Base-by-base conservation (phyloP, 2,329 filamentous ascomycete genomes). In the Hypoxylon sp. region DNA sequence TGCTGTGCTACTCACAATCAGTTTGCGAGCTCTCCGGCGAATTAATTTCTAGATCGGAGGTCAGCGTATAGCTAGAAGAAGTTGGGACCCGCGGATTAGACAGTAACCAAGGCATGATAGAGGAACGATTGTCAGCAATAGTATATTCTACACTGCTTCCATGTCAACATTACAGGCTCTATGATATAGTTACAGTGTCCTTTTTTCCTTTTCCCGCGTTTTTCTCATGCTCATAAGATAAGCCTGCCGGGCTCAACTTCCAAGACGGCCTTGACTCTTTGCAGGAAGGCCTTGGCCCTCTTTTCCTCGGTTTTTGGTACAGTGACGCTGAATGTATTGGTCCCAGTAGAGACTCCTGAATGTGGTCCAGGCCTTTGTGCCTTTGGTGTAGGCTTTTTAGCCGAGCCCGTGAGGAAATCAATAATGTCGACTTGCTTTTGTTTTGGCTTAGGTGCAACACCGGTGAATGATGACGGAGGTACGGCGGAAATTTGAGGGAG, bases 291-390 rank as follows among this genome's bases (percentile, higher is more conserved):
- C 74, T 87, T 85, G 12, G 93, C 96, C 73, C 93, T 85, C 81
- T 89, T 87, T 85, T 94, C 91, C 78, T 99, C 96, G 7, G 87
- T 87, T 79, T 87, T 88, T 38, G 91, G 89, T 18, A 97, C 94
- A 26, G 84, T 89, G 53, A 99, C 81, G 73, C 89, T 95, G 77
- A 98, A 97, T 0, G 94, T 82, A 76, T 97, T 96, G 57, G 87
- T 81, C 12, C 89, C 86, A 2, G 82, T 81, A 5, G 84, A 83
- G 11, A 86, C 73, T 4, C 83, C 82, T 2, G 84, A 80, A 22
- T 80, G 75, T 20, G 82, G 72, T 40, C 71, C 76, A 52, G 70
- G 74, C 75, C 78, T 74, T 73, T 75, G 77, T 62, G 57, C 57
- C 56, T 62, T 70, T 18, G 51, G 71, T 55, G 61, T 70, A 52